A percentile compares a stretch with the other conserved stretches of the same genome.
Evolutionary conservation across 176 grass and related monocot genomes (phyloP).

Genomic region (Oryza officinalis): DNA sequence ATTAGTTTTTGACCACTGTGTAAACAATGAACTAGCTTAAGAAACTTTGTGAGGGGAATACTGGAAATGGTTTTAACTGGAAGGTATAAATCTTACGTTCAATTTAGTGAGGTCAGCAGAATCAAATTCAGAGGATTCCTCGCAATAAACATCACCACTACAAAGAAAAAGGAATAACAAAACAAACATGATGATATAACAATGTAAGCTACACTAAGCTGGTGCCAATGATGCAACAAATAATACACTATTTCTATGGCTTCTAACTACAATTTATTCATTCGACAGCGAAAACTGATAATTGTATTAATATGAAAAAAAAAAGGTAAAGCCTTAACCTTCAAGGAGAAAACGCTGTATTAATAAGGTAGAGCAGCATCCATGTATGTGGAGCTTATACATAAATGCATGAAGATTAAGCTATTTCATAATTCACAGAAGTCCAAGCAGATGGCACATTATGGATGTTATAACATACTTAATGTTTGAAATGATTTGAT

Average conservation of each 20-base stretch:
- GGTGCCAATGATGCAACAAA: constrained; percentile 1
- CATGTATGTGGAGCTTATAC: constrained; percentile 5
- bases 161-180: constrained; percentile 25
- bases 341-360: not conserved
- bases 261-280: constrained; percentile 4
- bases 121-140: constrained; percentile 51
- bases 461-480: not conserved
- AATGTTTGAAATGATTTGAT: not conserved
- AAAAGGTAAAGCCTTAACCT: not conserved
- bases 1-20: constrained; percentile 37
- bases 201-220: constrained; percentile 10
- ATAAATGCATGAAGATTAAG: not conserved
- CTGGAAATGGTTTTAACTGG: constrained; percentile 10
- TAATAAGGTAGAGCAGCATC: not conserved
- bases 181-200: constrained; percentile 28
- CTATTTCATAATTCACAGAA: not conserved
- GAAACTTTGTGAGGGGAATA: constrained; percentile 26
- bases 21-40: constrained; percentile 46
- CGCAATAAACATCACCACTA: constrained; percentile 42
- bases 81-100: constrained; percentile 63
- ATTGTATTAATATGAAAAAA: not conserved
- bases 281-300: not conserved
- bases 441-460: not conserved
- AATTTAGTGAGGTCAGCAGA: constrained; percentile 48
- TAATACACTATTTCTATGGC: constrained; percentile 1